Conservation (phyloP, 225 moss, liverwort and hornwort species). For the Pleurozium schreberi region DNA sequence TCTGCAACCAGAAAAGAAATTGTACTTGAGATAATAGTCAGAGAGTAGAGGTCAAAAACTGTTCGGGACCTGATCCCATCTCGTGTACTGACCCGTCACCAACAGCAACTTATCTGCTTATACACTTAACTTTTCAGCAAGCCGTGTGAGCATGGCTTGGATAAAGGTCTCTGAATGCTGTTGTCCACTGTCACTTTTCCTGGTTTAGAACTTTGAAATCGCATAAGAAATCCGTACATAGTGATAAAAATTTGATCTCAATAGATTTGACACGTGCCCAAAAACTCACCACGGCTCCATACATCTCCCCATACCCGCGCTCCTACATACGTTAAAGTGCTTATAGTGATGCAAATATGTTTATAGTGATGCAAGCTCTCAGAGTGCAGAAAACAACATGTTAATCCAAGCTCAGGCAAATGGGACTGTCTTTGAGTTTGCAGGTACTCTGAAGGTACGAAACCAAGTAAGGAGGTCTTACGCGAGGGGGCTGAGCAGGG, state of each 20-base stretch:
- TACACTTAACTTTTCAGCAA: not conserved
- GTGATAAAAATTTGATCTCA: not conserved
- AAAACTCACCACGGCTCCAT: not conserved
- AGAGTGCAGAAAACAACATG: not conserved
- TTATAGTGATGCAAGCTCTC: not conserved
- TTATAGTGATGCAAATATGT: not conserved
- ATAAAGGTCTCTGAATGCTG: not conserved
- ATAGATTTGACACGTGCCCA: not conserved
- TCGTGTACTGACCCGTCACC: not conserved
- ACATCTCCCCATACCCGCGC: not conserved
- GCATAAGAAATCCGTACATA: not conserved
- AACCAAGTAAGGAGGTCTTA: constrained; percentile 22
- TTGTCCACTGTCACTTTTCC: not conserved
- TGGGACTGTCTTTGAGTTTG: not conserved
- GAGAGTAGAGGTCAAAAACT: too few species aligned
- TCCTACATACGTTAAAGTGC: not conserved
- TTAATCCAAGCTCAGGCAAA: not conserved
- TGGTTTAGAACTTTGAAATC: not conserved
- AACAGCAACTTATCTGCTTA: not conserved
- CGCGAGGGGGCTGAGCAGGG: constrained; percentile 91
- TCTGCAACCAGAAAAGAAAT: constrained; percentile 24
- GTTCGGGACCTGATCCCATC: not conserved
- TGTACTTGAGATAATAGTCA: not conserved
- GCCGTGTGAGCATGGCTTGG: not conserved
- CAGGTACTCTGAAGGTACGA: not conserved